Base-by-base conservation (phyloP, 768 basidiomycete genomes). In the Amanita rimosa region DNA sequence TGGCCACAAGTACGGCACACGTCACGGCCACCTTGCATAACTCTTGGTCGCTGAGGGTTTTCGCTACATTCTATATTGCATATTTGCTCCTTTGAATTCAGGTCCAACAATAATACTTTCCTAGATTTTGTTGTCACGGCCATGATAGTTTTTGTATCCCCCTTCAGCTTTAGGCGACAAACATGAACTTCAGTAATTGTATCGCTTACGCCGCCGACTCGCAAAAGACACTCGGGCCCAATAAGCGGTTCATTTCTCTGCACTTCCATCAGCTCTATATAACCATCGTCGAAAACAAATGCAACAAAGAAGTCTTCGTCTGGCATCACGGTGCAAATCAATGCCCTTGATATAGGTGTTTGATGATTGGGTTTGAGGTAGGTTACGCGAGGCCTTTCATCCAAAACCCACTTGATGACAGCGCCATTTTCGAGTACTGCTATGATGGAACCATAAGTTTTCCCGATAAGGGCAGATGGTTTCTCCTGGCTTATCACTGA, bases 51-150 rank as follows among this genome's bases (percentile, higher is more conserved):
- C 19, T 21, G 29, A 27, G 31, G 27, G 6, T 17, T 41, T 24
- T 27, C 33, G 21, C 7, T 34, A 33, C 48, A 49, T 26, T 16
- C 40, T 16, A 49, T 31, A n/a, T 49, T 31, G 46, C 72, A 66
- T 35, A 89, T 73, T 51, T 80, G 79, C 53, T 81, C 81, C 9
- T 74, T 72, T 5, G 79, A 79, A n/a, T 64, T 55, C 6, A 71
- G 77, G 57, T 90, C 85, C 88, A 87, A 91, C 10, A 91, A 56
- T 0, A 88, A 85, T 17, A 90, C 69, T 8, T 75, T 67, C 8
- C 88, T 87, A 1, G 74, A 70, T 44, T 79, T 74, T 2, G 85
- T 83, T 14, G 78, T 76, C 10, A 75, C 74, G 35, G 70, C 79
- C 13, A 88, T 60, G 52, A 90, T 69, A 13, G 79, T 60, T 16